Evolutionary conservation across 108 stramenopile genomes (phyloP), one percentile per base, ranked within the genome.

Genomic region (Parmales sp.): DNA sequence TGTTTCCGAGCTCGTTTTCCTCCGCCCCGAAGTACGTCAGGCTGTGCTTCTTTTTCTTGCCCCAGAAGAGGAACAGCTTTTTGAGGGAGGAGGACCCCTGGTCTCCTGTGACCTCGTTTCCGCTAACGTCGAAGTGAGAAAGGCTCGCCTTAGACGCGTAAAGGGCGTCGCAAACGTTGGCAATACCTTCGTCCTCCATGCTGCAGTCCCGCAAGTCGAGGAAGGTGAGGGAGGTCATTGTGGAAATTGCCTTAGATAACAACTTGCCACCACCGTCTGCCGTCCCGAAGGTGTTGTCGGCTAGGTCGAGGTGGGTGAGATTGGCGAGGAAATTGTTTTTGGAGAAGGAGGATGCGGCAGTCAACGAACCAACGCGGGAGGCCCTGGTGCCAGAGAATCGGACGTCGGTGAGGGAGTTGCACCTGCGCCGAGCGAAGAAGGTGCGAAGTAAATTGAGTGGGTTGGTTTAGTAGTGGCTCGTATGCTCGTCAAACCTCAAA

Each of bases 1-100:
- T 72, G 11, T 69, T 71, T 18, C 76, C 77, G 25, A 80, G 37
- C 67, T 78, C 76, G 64, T 85, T 85, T 49, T 85, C 84, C 13
- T 76, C 73, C 28, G 79, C 37, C 31, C 65, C 71, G 38, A 85
- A 54, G 26, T 68, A 51, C 51, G 69, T 78, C 16, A 51, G 8
- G 50, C 20, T 51, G 16, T 16, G 43, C 43, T 18, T 44, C 78
- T 37, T 34, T 68, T 72, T 48, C 66, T 70, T 64, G 69, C 69
- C 49, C 74, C 66, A 66, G 76, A 65, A 77, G 73, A 18, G 76
- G 76, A 70, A 80, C 64, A 37, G 76, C 73, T 66, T 70, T 76
- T 13, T n/a, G n/a, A n/a, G n/a, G n/a, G n/a, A n/a, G n/a, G n/a
- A n/a, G 79, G 76, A 46, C 79, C 79, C n/a, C 63, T 51, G 26